A percentile compares a stretch with the other conserved stretches of the same genome.
These are phyloP conservation scores for Xerocomellus amylosporus DNA, from an alignment of 768 basidiomycete genomes.

Conservation along the genomic window DNA sequence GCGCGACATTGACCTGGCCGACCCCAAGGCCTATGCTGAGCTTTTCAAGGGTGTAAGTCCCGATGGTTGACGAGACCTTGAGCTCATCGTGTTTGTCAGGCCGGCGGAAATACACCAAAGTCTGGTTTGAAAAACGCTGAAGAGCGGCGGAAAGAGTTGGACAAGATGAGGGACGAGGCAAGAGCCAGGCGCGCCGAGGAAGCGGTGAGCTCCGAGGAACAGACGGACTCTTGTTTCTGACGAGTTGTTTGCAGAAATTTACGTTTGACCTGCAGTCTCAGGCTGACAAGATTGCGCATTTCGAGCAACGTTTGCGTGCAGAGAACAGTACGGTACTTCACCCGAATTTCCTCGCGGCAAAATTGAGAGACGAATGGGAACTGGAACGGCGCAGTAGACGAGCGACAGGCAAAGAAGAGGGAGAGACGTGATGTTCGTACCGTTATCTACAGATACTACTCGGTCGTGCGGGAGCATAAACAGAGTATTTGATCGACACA, in stretches of 20 bases:
- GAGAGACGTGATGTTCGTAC: constrained; percentile 34
- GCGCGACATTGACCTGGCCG: constrained; percentile 61
- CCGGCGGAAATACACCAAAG: constrained; percentile 43
- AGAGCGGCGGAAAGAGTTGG: constrained; percentile 63
- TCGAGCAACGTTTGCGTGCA: constrained; percentile 53
- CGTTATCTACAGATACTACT: constrained; percentile 3
- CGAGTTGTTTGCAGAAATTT: constrained; percentile 35
- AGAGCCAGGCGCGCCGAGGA: constrained; percentile 54
- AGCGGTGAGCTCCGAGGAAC: constrained; percentile 40
- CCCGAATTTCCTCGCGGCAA: constrained; percentile 59
- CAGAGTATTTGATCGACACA: constrained; percentile 64
- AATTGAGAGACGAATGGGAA: constrained; percentile 54
- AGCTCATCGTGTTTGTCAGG: constrained; percentile 23
- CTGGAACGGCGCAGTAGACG: constrained; percentile 33
- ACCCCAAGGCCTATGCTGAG: constrained; percentile 59
- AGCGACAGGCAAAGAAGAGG: constrained; percentile 28
- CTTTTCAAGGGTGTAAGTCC: constrained; percentile 55
- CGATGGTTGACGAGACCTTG: background rate
- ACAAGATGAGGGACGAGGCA: constrained; percentile 69
- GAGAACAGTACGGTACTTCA: constrained; percentile 55
- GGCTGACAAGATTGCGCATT: constrained; percentile 57
- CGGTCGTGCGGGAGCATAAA: constrained; percentile 31
- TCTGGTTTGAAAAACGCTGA: constrained; percentile 57
- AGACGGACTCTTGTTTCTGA: constrained; percentile 4
- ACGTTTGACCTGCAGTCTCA: constrained; percentile 59